phyloP scores from a whole-genome alignment of 148 eudicot genomes.

The Rhododendron molle region DNA sequence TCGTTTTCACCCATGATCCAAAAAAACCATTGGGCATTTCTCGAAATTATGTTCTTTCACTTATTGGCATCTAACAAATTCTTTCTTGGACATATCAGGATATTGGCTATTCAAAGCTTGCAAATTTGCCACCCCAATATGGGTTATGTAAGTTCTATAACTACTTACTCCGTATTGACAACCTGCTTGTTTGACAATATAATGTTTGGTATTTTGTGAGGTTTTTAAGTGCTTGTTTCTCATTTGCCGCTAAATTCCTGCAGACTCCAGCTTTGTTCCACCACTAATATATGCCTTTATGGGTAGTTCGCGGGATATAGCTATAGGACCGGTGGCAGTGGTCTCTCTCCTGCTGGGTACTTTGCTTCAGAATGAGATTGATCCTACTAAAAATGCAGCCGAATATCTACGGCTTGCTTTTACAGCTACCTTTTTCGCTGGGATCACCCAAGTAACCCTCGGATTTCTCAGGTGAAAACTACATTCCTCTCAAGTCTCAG shows the following conservation, averaged over 20 bases:
- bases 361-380: constrained; percentile 46
- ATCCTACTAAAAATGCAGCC: constrained; percentile 35
- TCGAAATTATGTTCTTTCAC: not conserved
- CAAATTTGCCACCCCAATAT: constrained; percentile 58
- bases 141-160: constrained; percentile 31
- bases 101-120: constrained; percentile 75
- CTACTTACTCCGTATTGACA: not conserved
- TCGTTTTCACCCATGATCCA: not conserved
- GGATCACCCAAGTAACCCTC: constrained; percentile 56
- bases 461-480: constrained; percentile 53
- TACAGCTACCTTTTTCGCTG: constrained; percentile 73
- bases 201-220: not conserved
- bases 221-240: not conserved
- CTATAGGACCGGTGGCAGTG: constrained; percentile 83
- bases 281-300: constrained; percentile 68
- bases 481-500: not conserved
- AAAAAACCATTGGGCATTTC: not conserved
- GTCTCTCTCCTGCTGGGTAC: constrained; percentile 63
- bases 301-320: constrained; percentile 88
- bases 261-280: constrained; percentile 77
- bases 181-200: not conserved
- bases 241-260: not conserved
- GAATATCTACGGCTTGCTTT: constrained; percentile 58
- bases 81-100: constrained; percentile 36
- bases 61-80: not conserved